Evolutionary conservation across 495 filamentous ascomycete genomes (phyloP).

Genomic region (Penicillium odoratum): DNA sequence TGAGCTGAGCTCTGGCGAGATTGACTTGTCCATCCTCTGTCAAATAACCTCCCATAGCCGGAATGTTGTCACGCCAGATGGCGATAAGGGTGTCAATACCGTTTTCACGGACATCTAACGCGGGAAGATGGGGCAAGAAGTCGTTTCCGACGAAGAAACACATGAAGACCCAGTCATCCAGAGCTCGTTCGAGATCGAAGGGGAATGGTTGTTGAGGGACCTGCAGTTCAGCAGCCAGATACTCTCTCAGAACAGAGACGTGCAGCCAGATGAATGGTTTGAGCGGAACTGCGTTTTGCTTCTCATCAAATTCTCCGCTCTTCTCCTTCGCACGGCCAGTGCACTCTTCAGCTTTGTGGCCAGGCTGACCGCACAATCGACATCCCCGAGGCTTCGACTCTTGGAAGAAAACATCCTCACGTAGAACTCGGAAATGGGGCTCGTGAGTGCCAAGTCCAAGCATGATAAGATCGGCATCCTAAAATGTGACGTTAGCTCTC

Average conservation of each 20-base stretch:
- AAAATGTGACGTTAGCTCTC: constrained; percentile 23
- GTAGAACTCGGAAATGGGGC: constrained; percentile 93
- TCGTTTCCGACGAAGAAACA: constrained; percentile 99
- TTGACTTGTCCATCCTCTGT: constrained; percentile 94
- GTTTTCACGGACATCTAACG: constrained; percentile 93
- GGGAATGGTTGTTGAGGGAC: constrained; percentile 76
- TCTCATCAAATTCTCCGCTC: constrained; percentile 81
- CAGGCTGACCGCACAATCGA: constrained; percentile 83
- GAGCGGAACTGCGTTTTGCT: constrained; percentile 61
- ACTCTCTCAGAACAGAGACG: constrained; percentile 88
- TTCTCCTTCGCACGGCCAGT: constrained; percentile 81
- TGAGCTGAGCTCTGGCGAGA: constrained; percentile 80
- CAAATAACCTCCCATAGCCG: constrained; percentile 89
- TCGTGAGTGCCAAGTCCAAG: constrained; percentile 95
- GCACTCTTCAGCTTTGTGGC: constrained; percentile 83
- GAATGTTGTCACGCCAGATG: constrained; percentile 93
- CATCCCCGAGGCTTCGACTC: constrained; percentile 79
- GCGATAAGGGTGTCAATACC: constrained; percentile 94
- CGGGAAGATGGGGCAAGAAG: constrained; percentile 95
- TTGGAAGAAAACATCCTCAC: constrained; percentile 95
- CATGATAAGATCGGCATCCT: constrained; percentile 98
- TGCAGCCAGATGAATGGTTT: constrained; percentile 99
- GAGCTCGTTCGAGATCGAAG: constrained; percentile 89
- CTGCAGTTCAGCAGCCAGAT: constrained; percentile 84
- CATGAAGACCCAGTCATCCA: constrained; percentile 99